phyloP scores from a whole-genome alignment of 2,329 filamentous ascomycete genomes.

The Ophiostoma perfectum region DNA sequence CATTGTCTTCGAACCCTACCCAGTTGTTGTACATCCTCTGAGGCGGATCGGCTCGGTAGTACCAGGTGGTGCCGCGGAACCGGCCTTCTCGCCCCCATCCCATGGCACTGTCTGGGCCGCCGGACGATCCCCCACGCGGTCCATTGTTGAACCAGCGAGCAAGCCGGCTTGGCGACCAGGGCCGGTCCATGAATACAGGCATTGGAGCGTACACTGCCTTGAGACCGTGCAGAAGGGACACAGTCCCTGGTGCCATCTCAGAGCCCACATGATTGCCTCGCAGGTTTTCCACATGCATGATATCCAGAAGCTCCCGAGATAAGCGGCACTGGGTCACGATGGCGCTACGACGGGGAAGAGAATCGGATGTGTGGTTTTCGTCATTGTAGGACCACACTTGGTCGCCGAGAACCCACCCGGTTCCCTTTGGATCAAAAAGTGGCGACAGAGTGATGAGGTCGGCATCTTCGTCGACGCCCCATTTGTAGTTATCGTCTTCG shows the following conservation, averaged over 20 bases:
- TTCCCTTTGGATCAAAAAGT: slow-evolving; percentile 69
- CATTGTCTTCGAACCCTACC: slow-evolving; percentile 55
- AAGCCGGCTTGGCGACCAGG: slow-evolving; percentile 55
- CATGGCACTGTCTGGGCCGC: slow-evolving; percentile 52
- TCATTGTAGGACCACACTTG: slow-evolving; percentile 63
- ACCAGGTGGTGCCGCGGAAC: slow-evolving; percentile 56
- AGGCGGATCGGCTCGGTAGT: slow-evolving; percentile 53
- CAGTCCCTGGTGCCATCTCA: slow-evolving; percentile 72
- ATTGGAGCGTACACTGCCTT: slow-evolving; percentile 75
- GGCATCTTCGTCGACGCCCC: slow-evolving; percentile 34
- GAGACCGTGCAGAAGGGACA: slow-evolving; percentile 68
- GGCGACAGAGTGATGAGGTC: slow-evolving; percentile 57
- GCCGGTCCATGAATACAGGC: slow-evolving; percentile 72
- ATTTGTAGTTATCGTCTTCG: slow-evolving; percentile 30
- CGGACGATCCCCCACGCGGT: slow-evolving; percentile 45
- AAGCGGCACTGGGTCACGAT: slow-evolving; percentile 72
- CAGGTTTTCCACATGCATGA: slow-evolving; percentile 73
- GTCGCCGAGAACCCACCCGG: slow-evolving; percentile 65
- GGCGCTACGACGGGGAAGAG: slow-evolving; percentile 66
- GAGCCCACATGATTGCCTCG: slow-evolving; percentile 70
- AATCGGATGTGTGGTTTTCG: slow-evolving; percentile 42
- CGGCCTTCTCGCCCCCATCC: slow-evolving; percentile 55
- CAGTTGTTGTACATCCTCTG: slow-evolving; percentile 58
- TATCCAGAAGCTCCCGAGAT: slow-evolving; percentile 64
- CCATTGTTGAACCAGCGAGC: slow-evolving; percentile 58